These are phyloP conservation scores for Naegleria fowleri DNA, from an alignment of 208 protist species.

Conservation along the genomic window DNA sequence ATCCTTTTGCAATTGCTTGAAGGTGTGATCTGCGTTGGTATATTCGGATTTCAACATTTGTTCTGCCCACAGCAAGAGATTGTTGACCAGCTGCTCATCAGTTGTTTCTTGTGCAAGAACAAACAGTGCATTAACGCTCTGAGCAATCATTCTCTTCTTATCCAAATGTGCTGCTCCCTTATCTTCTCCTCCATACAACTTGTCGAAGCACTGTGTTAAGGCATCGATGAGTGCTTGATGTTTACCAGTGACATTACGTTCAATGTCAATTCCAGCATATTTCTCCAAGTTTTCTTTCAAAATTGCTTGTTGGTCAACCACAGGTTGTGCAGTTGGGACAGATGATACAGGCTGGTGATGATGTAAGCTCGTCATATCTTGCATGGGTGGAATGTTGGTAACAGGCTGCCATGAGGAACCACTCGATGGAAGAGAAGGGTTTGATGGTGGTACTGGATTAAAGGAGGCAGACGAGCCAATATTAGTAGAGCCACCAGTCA, in stretches of 20 bases:
- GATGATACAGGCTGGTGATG: neutral
- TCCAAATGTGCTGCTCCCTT: neutral
- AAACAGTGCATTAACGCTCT: neutral
- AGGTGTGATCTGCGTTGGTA: neutral
- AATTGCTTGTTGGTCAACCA: neutral
- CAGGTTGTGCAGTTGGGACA: neutral
- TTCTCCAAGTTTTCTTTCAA: neutral
- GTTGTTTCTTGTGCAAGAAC: neutral
- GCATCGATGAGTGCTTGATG: neutral
- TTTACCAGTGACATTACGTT: neutral
- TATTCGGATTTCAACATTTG: neutral
- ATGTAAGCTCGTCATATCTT: neutral
- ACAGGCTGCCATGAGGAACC: neutral
- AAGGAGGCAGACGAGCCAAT: neutral
- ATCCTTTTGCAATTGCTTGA: neutral
- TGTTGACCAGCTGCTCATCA: neutral
- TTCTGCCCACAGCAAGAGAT: neutral
- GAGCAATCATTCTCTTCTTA: slow-evolving; percentile 6
- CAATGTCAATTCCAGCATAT: neutral
- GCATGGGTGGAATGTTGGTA: neutral
- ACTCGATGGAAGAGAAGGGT: neutral
- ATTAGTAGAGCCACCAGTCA: neutral
- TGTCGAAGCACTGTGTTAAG: neutral
- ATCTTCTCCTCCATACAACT: neutral
- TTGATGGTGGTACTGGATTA: neutral